Evolutionary conservation across 169 alveolate genomes (phyloP), one percentile per base, ranked within the genome.

Genomic region (Plasmodium chabaudi): DNA sequence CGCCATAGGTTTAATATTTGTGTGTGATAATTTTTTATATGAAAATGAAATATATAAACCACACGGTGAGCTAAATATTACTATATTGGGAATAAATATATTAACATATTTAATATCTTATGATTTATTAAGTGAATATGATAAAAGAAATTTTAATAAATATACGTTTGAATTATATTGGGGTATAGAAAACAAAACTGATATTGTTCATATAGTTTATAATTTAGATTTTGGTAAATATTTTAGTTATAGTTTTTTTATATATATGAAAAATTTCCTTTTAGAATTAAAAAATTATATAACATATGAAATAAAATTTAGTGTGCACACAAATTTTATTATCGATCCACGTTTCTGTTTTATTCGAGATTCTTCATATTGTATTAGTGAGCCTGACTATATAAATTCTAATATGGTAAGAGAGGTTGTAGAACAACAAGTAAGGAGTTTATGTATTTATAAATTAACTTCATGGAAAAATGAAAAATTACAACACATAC

Each of bases 381-480:
- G 89, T 47, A 67, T 79, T 42, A 79, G 89, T 17, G 47, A 79
- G 19, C 89, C 89, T 27, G 89, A 79, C 49, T 79, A 79, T 27
- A 67, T 79, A 47, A 79, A 79, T 47, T 67, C 89, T 9, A 67
- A 79, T 39, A 71, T 79, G 1, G 82, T 67, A 13, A 19, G 89
- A 23, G 82, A 79, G 39, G 89, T 79, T 13, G 82, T 79, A 44
- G 89, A 79, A 60, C 89, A 79, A 49, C 79, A 79, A n/a, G 89
- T 79, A 4, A 68, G 84, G 39, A 67, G 89, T 23, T 53, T 79
- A 57, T 79, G 89, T 27, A 70, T 79, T 10, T 79, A 79, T 70
- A 63, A 79, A 21, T 47, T 79, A 49, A 79, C 89, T 44, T 55
- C 74, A 44, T 63, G 46, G 23, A 25, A 7, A 25, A 3, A 27